These are phyloP conservation scores for Leccinum subrobustum DNA, from an alignment of 1,284 basidiomycete genomes.

Conservation along the genomic window DNA sequence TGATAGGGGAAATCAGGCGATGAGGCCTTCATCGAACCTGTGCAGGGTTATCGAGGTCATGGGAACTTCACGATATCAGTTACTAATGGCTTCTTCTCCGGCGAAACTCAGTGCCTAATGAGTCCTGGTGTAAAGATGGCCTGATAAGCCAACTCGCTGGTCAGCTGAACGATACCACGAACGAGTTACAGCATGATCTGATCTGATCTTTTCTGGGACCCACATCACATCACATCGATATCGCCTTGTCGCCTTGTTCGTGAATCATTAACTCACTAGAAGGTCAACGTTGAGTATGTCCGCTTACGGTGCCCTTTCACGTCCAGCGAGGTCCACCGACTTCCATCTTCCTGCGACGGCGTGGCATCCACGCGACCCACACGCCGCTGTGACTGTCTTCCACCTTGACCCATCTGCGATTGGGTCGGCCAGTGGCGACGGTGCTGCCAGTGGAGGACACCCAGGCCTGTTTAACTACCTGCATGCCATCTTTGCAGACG, in stretches of 20 bases:
- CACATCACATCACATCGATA: background rate
- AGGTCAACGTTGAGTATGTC: conserved; percentile 28
- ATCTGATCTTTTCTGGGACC: background rate
- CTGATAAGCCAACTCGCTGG: background rate
- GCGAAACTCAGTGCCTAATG: background rate
- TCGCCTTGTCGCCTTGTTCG: background rate
- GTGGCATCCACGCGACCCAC: no score
- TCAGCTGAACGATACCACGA: conserved; percentile 1
- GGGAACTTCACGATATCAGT: background rate
- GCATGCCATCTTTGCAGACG: conserved; percentile 65
- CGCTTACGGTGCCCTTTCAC: conserved; percentile 46
- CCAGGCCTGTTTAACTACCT: conserved; percentile 61
- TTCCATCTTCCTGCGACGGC: conserved; percentile 38
- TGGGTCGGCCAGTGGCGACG: background rate
- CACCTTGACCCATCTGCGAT: conserved; percentile 59
- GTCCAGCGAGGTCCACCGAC: conserved; percentile 25
- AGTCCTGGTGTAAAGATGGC: background rate
- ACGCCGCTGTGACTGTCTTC: conserved; percentile 45
- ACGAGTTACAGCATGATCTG: background rate
- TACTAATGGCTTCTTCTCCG: conserved; percentile 1
- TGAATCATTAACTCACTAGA: background rate
- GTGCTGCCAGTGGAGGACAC: conserved; percentile 5
- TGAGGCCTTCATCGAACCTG: conserved; percentile 7
- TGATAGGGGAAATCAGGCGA: background rate
- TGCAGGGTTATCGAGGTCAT: conserved; percentile 1